Conservation (phyloP, 331 rosid species). For the Stylosanthes scabra region DNA sequence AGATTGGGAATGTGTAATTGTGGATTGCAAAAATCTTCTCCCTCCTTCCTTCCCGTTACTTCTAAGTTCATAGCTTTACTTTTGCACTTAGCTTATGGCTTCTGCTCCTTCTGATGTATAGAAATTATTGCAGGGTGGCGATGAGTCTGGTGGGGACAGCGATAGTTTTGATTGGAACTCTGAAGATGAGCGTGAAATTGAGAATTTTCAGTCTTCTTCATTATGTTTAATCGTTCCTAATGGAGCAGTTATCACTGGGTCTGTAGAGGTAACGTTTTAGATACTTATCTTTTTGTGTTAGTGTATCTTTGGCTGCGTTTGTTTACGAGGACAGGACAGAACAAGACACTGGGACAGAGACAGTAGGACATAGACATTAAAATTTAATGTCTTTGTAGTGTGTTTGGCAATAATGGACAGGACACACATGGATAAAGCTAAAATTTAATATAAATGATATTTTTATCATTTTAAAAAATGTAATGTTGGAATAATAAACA, state of each 20-base stretch:
- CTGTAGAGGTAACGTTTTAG: slow-evolving; percentile 57
- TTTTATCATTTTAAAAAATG: too few relatives aligned
- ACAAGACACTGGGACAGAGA: too few relatives aligned
- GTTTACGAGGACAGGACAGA: too few relatives aligned
- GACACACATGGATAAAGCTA: too few relatives aligned
- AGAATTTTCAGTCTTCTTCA: slow-evolving; percentile 59
- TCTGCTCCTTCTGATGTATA: slow-evolving; percentile 24
- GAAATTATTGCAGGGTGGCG: slow-evolving; percentile 61
- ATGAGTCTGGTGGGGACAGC: slow-evolving; percentile 59
- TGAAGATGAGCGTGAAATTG: slow-evolving; percentile 91
- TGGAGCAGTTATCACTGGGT: slow-evolving; percentile 50
- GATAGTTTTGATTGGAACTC: slow-evolving; percentile 83
- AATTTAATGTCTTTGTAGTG: too few relatives aligned
- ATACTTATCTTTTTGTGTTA: slow-evolving; percentile 16
- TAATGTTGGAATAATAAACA: too few relatives aligned
- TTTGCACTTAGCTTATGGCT: slow-evolving; percentile 20
- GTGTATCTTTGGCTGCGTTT: too few relatives aligned
- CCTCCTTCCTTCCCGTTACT: not conserved
- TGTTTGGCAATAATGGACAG: too few relatives aligned
- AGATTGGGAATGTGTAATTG: not conserved
- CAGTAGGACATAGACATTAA: too few relatives aligned
- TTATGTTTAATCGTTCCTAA: slow-evolving; percentile 53
- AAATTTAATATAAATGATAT: too few relatives aligned
- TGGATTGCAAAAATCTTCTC: not conserved
- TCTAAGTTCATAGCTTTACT: not conserved